Evolutionary conservation across 176 grass and related monocot species (phyloP).

Genomic region (Phoenix dactylifera): DNA sequence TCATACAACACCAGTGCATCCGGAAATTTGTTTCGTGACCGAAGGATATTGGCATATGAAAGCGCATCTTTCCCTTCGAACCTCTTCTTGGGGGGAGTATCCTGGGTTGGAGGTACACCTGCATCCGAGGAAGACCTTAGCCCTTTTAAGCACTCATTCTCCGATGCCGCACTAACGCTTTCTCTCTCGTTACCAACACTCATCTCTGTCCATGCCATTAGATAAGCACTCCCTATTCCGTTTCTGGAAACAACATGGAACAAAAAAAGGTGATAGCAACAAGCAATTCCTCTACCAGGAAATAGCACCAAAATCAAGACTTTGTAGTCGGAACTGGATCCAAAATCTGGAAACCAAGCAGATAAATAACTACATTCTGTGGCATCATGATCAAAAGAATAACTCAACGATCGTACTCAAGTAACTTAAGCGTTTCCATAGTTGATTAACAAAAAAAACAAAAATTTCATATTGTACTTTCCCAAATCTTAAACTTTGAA

Average conservation of each 20-base stretch:
- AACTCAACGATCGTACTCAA: too few relatives aligned
- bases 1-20: conserved; percentile 74
- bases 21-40: conserved; percentile 76
- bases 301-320: neutral
- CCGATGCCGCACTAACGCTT: neutral
- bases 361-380: too few relatives aligned
- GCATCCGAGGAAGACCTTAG: conserved; percentile 1
- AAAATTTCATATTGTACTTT: too few relatives aligned
- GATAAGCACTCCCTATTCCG: neutral
- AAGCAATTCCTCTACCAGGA: neutral
- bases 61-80: conserved; percentile 31
- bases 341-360: too few relatives aligned
- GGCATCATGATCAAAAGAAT: too few relatives aligned
- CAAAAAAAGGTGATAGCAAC: too few relatives aligned
- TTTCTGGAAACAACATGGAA: too few relatives aligned
- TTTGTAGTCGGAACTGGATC: too few relatives aligned
- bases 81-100: conserved; percentile 6
- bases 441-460: too few relatives aligned
- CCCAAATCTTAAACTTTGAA: too few relatives aligned
- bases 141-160: conserved; percentile 9
- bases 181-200: conserved; percentile 8
- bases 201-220: conserved; percentile 13
- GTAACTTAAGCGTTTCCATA: too few relatives aligned
- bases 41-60: conserved; percentile 77
- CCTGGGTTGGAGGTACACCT: neutral